Percentiles rank a stretch among this genome's conserved stretches.
These are phyloP conservation scores for Madurella fahalii DNA, from an alignment of 2,329 filamentous ascomycete genomes.

Conservation along the genomic window DNA sequence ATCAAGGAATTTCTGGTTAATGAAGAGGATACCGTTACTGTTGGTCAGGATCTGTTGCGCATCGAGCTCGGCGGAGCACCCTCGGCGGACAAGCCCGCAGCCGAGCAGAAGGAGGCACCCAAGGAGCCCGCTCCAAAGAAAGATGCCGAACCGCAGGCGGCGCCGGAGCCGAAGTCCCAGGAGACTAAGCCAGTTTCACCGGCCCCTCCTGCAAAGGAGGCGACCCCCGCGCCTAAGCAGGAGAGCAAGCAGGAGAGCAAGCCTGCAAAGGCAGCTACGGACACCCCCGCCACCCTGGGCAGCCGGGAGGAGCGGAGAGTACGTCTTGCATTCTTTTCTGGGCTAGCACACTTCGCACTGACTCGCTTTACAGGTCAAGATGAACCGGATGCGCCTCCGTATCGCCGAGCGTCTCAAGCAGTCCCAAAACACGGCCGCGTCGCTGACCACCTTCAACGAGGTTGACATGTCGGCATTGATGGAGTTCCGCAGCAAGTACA, in stretches of 20 bases:
- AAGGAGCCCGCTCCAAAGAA: constrained; percentile 40
- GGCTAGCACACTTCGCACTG: background rate
- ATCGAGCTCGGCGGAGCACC: constrained; percentile 72
- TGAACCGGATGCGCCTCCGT: constrained; percentile 98
- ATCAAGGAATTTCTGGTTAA: constrained; percentile 89
- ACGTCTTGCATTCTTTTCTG: constrained; percentile 33
- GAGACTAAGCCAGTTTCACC: constrained; percentile 36
- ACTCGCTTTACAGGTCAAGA: constrained; percentile 69
- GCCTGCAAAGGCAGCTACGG: constrained; percentile 30
- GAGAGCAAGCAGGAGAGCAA: constrained; percentile 27
- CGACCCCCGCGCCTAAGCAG: constrained; percentile 26
- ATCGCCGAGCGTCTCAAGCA: constrained; percentile 98
- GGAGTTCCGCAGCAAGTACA: constrained; percentile 96
- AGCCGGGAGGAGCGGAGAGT: constrained; percentile 84
- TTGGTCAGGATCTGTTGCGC: constrained; percentile 86
- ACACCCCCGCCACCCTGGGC: constrained; percentile 50
- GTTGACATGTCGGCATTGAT: constrained; percentile 98
- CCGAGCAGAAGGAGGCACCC: constrained; percentile 28
- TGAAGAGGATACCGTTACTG: constrained; percentile 92
- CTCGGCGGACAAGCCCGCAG: constrained; percentile 52
- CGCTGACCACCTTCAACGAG: constrained; percentile 97
- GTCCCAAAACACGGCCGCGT: constrained; percentile 96
- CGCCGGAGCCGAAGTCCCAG: constrained; percentile 36
- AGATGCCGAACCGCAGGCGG: constrained; percentile 41
- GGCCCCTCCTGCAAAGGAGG: constrained; percentile 31